A percentile compares a stretch with the other conserved stretches of the same genome.
Conservation (phyloP, 2,329 filamentous ascomycete species). For the Lasiodiplodia sp. region DNA sequence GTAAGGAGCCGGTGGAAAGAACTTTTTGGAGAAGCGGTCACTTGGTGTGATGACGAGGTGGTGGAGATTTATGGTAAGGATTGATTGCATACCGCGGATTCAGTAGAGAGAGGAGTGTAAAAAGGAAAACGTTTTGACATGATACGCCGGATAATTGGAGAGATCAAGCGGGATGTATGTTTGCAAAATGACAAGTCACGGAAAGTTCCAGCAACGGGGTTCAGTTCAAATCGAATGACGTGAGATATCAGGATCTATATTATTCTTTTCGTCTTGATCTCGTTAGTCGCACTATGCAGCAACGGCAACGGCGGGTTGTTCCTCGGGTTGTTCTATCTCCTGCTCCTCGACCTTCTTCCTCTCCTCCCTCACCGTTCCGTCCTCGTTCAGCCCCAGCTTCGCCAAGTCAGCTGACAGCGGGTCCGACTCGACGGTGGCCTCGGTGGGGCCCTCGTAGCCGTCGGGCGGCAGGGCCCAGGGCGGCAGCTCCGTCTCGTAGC, state of each 20-base stretch:
- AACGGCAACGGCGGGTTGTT: neutral
- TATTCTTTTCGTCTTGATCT: neutral
- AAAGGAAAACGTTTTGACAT: neutral
- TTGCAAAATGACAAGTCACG: conserved; percentile 4
- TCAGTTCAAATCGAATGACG: neutral
- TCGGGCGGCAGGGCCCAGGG: conserved; percentile 84
- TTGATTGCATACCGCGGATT: neutral
- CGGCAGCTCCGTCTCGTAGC: conserved; percentile 84
- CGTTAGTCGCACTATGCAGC: neutral
- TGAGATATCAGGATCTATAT: neutral
- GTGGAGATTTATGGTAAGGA: neutral
- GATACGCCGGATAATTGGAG: neutral
- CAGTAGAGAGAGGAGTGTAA: neutral
- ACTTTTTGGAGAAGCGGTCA: neutral
- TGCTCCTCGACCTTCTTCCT: neutral
- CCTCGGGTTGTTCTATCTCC: neutral
- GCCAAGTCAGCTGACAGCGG: conserved; percentile 53
- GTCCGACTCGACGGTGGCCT: conserved; percentile 62
- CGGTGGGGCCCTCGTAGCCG: conserved; percentile 73
- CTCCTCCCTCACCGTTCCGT: conserved; percentile 18
- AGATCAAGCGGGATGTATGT: neutral
- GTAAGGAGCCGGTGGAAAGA: neutral
- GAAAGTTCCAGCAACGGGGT: neutral
- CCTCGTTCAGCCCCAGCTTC: conserved; percentile 41
- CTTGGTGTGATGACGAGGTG: neutral